Conservation (phyloP, 345 rosid species). For the Citrus reticulata region DNA sequence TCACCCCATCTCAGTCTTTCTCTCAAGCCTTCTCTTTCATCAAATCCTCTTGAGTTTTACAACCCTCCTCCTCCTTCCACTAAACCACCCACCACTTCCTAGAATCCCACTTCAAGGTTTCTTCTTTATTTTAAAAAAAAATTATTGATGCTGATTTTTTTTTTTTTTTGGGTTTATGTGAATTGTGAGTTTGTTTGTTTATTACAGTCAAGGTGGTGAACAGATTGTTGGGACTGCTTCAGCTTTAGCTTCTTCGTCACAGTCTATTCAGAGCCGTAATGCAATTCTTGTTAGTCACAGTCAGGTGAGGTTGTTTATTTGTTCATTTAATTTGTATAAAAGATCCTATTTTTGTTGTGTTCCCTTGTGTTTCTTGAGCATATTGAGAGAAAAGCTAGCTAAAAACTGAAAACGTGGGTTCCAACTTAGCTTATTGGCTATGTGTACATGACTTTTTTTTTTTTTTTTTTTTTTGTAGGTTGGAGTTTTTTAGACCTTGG, state of each 20-base stretch:
- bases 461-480: neutral
- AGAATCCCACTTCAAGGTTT: constrained; percentile 40
- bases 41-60: constrained; percentile 67
- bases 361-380: neutral
- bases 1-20: constrained; percentile 68
- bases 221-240: constrained; percentile 30
- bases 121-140: neutral
- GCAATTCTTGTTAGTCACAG: constrained; percentile 88
- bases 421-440: neutral
- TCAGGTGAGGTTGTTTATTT: constrained; percentile 46
- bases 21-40: constrained; percentile 88
- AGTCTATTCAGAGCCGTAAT: constrained; percentile 41
- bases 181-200: neutral
- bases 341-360: neutral
- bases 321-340: neutral
- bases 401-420: neutral
- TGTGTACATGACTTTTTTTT: neutral
- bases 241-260: constrained; percentile 12
- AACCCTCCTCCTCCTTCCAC: constrained; percentile 45
- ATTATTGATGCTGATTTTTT: neutral
- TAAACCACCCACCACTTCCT: constrained; percentile 8
- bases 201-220: constrained; percentile 31
- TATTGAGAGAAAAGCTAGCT: neutral
- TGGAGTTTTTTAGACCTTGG: neutral
- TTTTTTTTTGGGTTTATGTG: neutral